Base-by-base conservation (phyloP, 1,139 yeast genomes). In the Yamadazyma atlantica region DNA sequence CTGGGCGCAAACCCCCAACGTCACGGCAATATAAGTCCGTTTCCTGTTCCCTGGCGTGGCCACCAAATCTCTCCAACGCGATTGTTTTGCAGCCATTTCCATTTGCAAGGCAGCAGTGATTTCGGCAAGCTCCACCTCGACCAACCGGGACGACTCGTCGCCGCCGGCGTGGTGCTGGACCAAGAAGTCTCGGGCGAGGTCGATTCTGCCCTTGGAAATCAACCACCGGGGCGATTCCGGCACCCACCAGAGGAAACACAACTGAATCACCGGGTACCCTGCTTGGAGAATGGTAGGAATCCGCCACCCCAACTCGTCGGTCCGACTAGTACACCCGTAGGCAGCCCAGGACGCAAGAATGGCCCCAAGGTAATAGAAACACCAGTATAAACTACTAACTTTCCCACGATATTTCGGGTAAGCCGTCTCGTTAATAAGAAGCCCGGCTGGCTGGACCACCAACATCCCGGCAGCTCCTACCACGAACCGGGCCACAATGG, bases 141-240 rank as follows among this genome's bases (percentile, higher is more conserved):
- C 34, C 28, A 51, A 38, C 17, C 33, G 32, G 3, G 44, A 39
- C 16, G 19, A 25, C 4, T 16, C 41, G 29, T 50, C 53, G 19
- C 55, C 56, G 13, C 48, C 49, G 30, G 46, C 46, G 27, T 41
- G 47, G 27, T 43, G 50, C 18, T 48, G 55, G 15, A 63, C 66
- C 30, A 58, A 56, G 27, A 75, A 58, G 43, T 75, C 72, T 51
- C 82, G 65, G 25, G 76, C 80, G 56, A 75, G 75, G 8, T 79
- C 81, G 12, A 57, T 46, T 27, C 62, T 53, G 2, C 68, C 69
- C 22, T 60, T 61, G 13, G 68, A 55, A 34, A 69, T 57, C 45
- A 69, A 58, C 60, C 55, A 69, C 44, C 75, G 73, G 36, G 90
- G 89, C 12, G 87, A 78, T 53, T 83, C 89, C 19, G 88, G 88